phyloP scores from a whole-genome alignment of 805 yeast genomes.

The Starmera dryadoides region DNA sequence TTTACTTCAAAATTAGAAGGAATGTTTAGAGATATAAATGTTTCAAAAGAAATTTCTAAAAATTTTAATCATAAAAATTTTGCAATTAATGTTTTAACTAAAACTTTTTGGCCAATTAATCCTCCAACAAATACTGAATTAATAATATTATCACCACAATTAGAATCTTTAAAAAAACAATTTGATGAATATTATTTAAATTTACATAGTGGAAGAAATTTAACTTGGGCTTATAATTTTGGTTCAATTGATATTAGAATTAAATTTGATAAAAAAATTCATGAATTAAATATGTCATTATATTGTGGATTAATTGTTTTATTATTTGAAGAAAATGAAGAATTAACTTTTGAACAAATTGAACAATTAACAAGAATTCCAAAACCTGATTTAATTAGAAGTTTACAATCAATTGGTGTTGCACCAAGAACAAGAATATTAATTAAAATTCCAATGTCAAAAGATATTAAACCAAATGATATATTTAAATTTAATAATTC shows the following conservation, averaged over 20 bases:
- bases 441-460: conserved; percentile 66
- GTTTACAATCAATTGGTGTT: conserved; percentile 75
- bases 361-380: conserved; percentile 64
- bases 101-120: conserved; percentile 64
- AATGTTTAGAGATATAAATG: conserved; percentile 75
- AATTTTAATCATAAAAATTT: conserved; percentile 35
- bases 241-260: conserved; percentile 79
- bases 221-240: conserved; percentile 76
- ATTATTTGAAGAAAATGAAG: conserved; percentile 55
- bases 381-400: conserved; percentile 62
- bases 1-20: conserved; percentile 76
- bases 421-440: conserved; percentile 78
- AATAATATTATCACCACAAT: conserved; percentile 33
- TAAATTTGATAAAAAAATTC: conserved; percentile 58
- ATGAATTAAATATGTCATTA: conserved; percentile 75
- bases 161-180: conserved; percentile 32
- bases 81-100: conserved; percentile 49
- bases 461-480: conserved; percentile 58
- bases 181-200: conserved; percentile 47
- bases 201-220: conserved; percentile 48
- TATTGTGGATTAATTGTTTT: conserved; percentile 74
- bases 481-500: conserved; percentile 58
- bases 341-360: conserved; percentile 56
- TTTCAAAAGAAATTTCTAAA: conserved; percentile 41
- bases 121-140: conserved; percentile 20